These are phyloP conservation scores for Fusarium proliferatum DNA, from an alignment of 2,329 filamentous ascomycete genomes.

Conservation along the genomic window DNA sequence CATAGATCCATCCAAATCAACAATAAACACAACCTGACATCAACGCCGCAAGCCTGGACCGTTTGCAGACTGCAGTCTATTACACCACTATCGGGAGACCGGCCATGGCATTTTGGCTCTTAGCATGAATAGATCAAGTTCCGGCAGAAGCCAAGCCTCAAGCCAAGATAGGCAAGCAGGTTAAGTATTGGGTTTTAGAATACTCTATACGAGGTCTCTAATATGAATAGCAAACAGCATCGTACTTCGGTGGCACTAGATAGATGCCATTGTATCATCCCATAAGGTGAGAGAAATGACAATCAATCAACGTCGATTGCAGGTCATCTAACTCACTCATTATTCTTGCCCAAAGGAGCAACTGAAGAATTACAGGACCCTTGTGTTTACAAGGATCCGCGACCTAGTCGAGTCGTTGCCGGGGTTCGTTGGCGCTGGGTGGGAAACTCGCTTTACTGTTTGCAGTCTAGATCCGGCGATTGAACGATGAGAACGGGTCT, in stretches of 20 bases:
- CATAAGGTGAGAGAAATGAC: neutral
- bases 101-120: conserved; percentile 23
- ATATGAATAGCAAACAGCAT: neutral
- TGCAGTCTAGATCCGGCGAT: conserved; percentile 19
- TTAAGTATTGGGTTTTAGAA: neutral
- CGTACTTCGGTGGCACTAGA: neutral
- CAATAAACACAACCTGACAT: conserved; percentile 18
- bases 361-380: conserved; percentile 29
- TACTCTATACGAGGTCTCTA: conserved; percentile 1
- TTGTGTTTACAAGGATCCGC: conserved; percentile 23
- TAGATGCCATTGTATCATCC: neutral
- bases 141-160: conserved; percentile 19
- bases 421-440: conserved; percentile 9
- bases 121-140: conserved; percentile 25
- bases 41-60: conserved; percentile 16
- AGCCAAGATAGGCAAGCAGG: conserved; percentile 22
- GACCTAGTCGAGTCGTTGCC: conserved; percentile 13
- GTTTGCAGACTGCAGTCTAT: conserved; percentile 31
- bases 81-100: conserved; percentile 30
- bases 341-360: conserved; percentile 27
- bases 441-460: conserved; percentile 18
- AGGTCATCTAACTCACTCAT: neutral
- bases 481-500: conserved; percentile 10
- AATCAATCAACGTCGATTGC: neutral
- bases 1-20: conserved; percentile 8